These are phyloP conservation scores for Kurtzmaniella fragi DNA, from an alignment of 805 yeast species.

Conservation along the genomic window DNA sequence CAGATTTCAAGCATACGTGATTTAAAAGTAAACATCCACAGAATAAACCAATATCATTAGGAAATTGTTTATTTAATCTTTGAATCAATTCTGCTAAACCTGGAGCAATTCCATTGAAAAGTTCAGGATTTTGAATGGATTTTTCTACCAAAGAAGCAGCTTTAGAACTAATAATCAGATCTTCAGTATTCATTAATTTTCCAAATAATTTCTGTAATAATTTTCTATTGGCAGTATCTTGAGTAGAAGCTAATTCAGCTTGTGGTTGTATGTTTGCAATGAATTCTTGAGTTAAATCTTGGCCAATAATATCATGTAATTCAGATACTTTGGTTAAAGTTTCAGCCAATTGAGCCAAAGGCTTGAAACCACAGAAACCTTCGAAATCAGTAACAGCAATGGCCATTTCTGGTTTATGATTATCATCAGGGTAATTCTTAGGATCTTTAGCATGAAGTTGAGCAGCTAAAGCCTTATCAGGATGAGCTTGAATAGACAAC, in stretches of 20 bases:
- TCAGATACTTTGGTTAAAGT: slow-evolving; percentile 75
- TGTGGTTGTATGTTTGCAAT: slow-evolving; percentile 39
- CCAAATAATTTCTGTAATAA: slow-evolving; percentile 73
- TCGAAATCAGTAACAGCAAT: slow-evolving; percentile 93
- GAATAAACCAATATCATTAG: slow-evolving; percentile 89
- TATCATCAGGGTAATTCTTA: slow-evolving; percentile 91
- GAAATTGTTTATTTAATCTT: slow-evolving; percentile 82
- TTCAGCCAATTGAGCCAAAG: slow-evolving; percentile 68
- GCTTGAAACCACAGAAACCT: slow-evolving; percentile 97
- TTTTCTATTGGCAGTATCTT: slow-evolving; percentile 54
- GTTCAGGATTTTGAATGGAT: slow-evolving; percentile 53
- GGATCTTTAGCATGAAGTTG: slow-evolving; percentile 80
- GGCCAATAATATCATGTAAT: slow-evolving; percentile 65
- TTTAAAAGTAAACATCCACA: slow-evolving; percentile 92
- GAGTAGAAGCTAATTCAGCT: slow-evolving; percentile 45
- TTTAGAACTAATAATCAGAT: slow-evolving; percentile 46
- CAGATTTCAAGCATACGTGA: slow-evolving; percentile 75
- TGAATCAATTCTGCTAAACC: slow-evolving; percentile 69
- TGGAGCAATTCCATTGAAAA: slow-evolving; percentile 44
- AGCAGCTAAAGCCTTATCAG: slow-evolving; percentile 81
- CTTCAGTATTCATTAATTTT: slow-evolving; percentile 79
- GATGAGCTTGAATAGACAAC: slow-evolving; percentile 94
- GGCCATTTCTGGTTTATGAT: slow-evolving; percentile 99
- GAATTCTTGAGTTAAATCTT: slow-evolving; percentile 51
- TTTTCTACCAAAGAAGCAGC: slow-evolving; percentile 65